Evolutionary conservation across 495 filamentous ascomycete species (phyloP).

Genomic region (Neurospora sp.): DNA sequence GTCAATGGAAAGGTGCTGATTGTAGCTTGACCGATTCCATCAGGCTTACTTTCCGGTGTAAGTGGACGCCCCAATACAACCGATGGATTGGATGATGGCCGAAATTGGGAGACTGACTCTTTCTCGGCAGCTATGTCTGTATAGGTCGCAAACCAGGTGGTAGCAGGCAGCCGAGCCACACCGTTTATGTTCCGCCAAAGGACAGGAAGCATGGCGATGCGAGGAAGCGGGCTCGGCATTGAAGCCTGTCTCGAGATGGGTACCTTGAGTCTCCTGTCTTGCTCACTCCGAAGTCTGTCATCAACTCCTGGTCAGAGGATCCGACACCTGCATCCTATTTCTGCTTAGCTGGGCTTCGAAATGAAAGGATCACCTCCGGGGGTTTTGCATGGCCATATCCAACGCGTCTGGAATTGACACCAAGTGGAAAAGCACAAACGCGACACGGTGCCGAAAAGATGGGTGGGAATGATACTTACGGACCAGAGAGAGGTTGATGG

Average conservation of each 20-base stretch:
- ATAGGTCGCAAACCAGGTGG: slow-evolving; percentile 41
- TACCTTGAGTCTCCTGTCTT: not conserved
- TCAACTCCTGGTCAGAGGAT: not conserved
- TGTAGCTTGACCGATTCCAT: not conserved
- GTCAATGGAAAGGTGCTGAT: not conserved
- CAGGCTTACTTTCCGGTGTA: slow-evolving; percentile 69
- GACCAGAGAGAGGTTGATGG: not conserved
- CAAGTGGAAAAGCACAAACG: not conserved
- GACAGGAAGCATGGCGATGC: slow-evolving; percentile 17
- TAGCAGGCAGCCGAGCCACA: slow-evolving; percentile 15
- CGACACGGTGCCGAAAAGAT: not conserved
- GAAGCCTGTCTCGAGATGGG: not conserved
- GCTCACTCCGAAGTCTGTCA: not conserved
- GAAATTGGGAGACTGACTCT: slow-evolving; percentile 8
- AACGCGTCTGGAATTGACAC: not conserved
- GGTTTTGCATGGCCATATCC: not conserved
- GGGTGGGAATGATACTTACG: not conserved
- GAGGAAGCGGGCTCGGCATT: slow-evolving; percentile 16
- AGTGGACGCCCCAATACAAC: slow-evolving; percentile 20
- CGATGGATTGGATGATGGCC: not conserved
- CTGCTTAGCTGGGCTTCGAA: not conserved
- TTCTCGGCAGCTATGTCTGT: slow-evolving; percentile 39
- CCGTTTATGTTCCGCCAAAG: slow-evolving; percentile 14
- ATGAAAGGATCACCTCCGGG: not conserved
- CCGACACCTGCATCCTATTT: not conserved